phyloP scores from a whole-genome alignment of 2,329 filamentous ascomycete species.

The Monilinia fructigena region DNA sequence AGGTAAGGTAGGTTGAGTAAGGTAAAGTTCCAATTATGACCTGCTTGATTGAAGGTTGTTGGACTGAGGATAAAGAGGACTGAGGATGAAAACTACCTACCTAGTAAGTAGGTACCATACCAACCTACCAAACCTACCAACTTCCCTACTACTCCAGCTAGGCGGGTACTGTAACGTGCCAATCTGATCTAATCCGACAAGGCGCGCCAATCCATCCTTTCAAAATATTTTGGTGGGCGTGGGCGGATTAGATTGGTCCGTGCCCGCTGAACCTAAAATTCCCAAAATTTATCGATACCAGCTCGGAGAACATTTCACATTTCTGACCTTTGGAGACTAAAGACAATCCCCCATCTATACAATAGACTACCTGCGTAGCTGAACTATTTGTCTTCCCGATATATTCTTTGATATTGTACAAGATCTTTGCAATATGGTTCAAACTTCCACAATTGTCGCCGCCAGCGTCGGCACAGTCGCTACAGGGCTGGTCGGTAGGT shows the following conservation, averaged over 20 bases:
- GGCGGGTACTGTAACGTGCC: background rate
- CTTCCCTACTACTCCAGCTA: too few relatives aligned
- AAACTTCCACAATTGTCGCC: constrained; percentile 56
- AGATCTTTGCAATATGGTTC: constrained; percentile 43
- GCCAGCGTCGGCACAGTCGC: constrained; percentile 61
- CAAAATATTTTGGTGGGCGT: constrained; percentile 3
- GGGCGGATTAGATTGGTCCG: constrained; percentile 22
- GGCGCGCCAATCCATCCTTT: constrained; percentile 5
- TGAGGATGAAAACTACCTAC: too few relatives aligned
- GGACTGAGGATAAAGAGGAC: too few relatives aligned
- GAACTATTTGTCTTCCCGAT: constrained; percentile 15
- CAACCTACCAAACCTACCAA: too few relatives aligned
- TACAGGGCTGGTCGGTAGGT: constrained; percentile 57
- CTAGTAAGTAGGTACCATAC: too few relatives aligned
- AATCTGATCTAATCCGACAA: background rate
- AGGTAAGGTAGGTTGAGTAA: too few relatives aligned
- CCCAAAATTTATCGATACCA: constrained; percentile 25
- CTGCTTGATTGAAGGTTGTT: too few relatives aligned
- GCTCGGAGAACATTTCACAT: constrained; percentile 20
- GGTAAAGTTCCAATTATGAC: too few relatives aligned
- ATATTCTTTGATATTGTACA: constrained; percentile 7
- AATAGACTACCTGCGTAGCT: constrained; percentile 16
- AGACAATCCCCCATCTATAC: background rate
- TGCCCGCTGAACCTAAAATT: constrained; percentile 21
- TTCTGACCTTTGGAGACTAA: constrained; percentile 23